Evolutionary conservation across 1,284 basidiomycete genomes (phyloP).

Genomic region (Ceratobasidium sp.): DNA sequence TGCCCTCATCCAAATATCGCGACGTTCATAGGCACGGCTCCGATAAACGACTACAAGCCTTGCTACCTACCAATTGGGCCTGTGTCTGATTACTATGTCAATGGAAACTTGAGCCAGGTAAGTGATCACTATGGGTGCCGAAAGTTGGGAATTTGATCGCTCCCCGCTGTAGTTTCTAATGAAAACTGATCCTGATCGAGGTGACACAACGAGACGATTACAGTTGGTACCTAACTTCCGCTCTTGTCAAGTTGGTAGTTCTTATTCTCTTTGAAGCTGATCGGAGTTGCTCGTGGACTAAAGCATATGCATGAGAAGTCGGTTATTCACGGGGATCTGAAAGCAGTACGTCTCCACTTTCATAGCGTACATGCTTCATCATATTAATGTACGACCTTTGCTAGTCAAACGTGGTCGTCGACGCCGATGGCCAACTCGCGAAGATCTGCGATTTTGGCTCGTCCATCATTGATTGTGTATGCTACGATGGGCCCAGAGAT

Average conservation of each 20-base stretch:
- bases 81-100: constrained; percentile 22
- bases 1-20: constrained; percentile 34
- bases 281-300: constrained; percentile 16
- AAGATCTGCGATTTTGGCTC: constrained; percentile 41
- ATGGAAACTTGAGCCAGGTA: constrained; percentile 17
- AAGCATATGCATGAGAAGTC: constrained; percentile 30
- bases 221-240: background rate
- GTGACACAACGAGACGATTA: background rate
- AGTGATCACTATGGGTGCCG: background rate
- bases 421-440: background rate
- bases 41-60: constrained; percentile 9
- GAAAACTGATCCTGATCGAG: background rate
- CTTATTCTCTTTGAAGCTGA: background rate
- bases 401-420: constrained; percentile 20
- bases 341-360: constrained; percentile 12
- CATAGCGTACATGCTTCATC: background rate
- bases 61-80: constrained; percentile 1
- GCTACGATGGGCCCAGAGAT: constrained; percentile 8
- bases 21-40: constrained; percentile 16
- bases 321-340: constrained; percentile 26
- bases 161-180: background rate
- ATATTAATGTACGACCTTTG: background rate
- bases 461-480: constrained; percentile 12
- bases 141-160: too few relatives aligned
- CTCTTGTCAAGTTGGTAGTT: background rate